Evolutionary conservation across 768 basidiomycete genomes (phyloP), one percentile per base, ranked within the genome.

Genomic region (Boletus sp.): DNA sequence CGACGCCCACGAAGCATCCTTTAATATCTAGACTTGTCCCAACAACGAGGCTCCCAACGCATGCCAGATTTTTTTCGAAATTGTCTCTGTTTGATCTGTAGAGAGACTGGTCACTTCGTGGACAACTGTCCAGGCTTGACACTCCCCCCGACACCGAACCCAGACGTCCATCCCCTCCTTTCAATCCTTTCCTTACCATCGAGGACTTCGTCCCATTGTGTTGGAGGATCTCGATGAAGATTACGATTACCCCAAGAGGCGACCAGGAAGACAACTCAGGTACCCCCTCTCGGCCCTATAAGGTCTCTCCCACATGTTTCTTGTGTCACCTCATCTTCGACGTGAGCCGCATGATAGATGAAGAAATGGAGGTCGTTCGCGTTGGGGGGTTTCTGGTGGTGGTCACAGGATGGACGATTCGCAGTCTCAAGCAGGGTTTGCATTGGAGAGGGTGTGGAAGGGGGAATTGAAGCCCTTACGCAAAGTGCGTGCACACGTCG

Each of bases 291-390:
- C 2, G 55, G 51, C 6, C 47, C 46, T 23, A 21, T 62, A 3
- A 7, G 5, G 17, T 51, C 50, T 5, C 39, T 62, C 17, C 58
- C 3, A 51, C 51, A 3, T 56, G 62, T 21, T 41, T 51, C 13
- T 9, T 57, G 15, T 64, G 54, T 30, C 55, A 58, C 30, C 48
- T 63, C 17, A 45, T 55, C 6, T 57, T 63, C 47, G 19, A 60
- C 38, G 39, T 44, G 17, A 60, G 33, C 13, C 17, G 43, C 19
- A 25, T 64, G 11, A 35, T 30, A 6, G 49, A 27, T 7, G 39
- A 54, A 7, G 56, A 58, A 8, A 37, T 55, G 25, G 38, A 15
- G 9, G 32, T 13, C 2, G 21, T 52, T 33, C 25, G 6, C 14
- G 3, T 9, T 13, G 39, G 29, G 9, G 23, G 45, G 25, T 25